Evolutionary conservation across 2,329 filamentous ascomycete species (phyloP).

Genomic region (Chaetothyriales sp.): DNA sequence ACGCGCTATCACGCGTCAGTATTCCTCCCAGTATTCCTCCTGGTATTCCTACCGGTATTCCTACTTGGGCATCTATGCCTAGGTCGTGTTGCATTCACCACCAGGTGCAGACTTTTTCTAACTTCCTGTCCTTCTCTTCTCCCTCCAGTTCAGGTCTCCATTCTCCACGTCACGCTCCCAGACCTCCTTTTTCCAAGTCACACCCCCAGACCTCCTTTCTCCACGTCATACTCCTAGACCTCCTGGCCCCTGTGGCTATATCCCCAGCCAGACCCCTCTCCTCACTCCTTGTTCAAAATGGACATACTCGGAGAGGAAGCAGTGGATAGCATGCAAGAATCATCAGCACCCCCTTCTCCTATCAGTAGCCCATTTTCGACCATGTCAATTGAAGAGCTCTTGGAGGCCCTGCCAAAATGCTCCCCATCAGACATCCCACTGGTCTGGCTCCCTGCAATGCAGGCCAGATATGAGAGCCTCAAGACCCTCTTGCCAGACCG

Average conservation of each 20-base stretch:
- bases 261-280: not conserved
- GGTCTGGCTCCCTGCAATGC: slow-evolving; percentile 13
- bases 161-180: not conserved
- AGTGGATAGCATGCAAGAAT: not conserved
- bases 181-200: not conserved
- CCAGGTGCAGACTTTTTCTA: not conserved
- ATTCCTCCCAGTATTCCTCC: not conserved
- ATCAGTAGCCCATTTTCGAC: slow-evolving; percentile 10
- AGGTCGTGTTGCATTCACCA: not conserved
- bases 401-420: slow-evolving; percentile 7
- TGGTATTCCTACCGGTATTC: too few species aligned
- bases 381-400: slow-evolving; percentile 12
- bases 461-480: slow-evolving; percentile 7
- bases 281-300: not conserved
- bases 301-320: not conserved
- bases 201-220: not conserved
- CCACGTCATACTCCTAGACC: not conserved
- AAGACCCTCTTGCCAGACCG: slow-evolving; percentile 8
- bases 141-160: not conserved
- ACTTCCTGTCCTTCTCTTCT: not conserved
- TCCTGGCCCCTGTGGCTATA: not conserved
- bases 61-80: too few species aligned
- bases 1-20: not conserved
- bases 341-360: not conserved
- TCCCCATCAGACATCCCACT: slow-evolving; percentile 2